Evolutionary conservation across 495 filamentous ascomycete species (phyloP), one percentile per base, ranked within the genome.

Genomic region (Neurospora sp.): DNA sequence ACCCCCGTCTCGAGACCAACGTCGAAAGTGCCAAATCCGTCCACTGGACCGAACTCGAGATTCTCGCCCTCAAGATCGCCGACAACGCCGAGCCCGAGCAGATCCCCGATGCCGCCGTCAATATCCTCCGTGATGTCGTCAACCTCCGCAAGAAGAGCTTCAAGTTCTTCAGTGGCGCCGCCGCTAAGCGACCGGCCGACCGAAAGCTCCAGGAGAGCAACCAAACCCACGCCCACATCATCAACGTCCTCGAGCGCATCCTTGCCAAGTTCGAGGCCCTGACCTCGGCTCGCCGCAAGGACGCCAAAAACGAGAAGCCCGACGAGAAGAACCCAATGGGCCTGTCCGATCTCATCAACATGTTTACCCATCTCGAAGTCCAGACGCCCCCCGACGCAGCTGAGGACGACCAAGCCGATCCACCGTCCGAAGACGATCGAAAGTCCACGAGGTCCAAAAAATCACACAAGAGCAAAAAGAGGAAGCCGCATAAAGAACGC

Each of bases 41-140:
- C 20, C 72, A 79, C 31, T 77, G 69, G 76, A 73, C 42, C 35
- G 45, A 78, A 45, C 74, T 79, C 42, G 77, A 78, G 42, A 47
- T 70, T 6, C 73, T 78, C 10, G 73, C 77, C 39, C 71, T 71
- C 38, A 69, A 42, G 2, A 72, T 80, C 8, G 74, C 69, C 70
- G 74, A 77, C 68, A 61, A 77, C 39, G 73, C 72, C 1, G 47
- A 65, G 3, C 74, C 78, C n/a, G 74, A 76, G 40, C 75, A 76
- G 27, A 74, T 80, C 9, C 78, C 77, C 69, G 71, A 73, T 39
- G 71, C 69, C 8, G 74, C 75, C 31, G 68, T 78, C 68, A 77
- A 71, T 14, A 78, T 79, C 47, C 71, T 78, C 7, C 77, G 76
- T 40, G 76, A 78, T 65, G 79, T 80, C 31, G 74, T 80, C 20